phyloP scores from a whole-genome alignment of 768 basidiomycete species.

The Boletus fagicola region DNA sequence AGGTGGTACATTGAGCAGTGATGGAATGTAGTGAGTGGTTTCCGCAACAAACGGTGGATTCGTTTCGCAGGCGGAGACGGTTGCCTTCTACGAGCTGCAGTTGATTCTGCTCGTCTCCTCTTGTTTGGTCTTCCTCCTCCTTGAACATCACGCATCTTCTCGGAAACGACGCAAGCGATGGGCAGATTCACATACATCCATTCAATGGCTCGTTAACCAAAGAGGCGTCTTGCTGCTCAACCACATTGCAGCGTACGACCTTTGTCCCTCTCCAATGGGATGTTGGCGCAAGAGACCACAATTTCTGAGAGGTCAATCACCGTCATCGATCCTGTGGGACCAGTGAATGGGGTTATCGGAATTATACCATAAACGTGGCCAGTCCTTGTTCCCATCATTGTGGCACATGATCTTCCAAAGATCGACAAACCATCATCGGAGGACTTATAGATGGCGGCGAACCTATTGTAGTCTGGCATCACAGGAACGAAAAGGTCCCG shows the following conservation, averaged over 20 bases:
- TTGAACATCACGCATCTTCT: slow-evolving; percentile 34
- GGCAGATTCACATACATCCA: background rate
- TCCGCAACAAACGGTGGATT: background rate
- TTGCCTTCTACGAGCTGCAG: slow-evolving; percentile 43
- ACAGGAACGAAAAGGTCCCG: background rate
- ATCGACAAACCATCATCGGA: slow-evolving; percentile 9
- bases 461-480: background rate
- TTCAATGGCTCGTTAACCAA: background rate
- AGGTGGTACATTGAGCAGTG: background rate
- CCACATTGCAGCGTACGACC: background rate
- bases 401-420: slow-evolving; percentile 6
- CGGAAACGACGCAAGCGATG: background rate
- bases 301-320: background rate
- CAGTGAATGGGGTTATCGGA: background rate
- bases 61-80: slow-evolving; percentile 17
- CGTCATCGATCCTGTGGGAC: slow-evolving; percentile 3
- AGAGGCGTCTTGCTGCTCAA: background rate
- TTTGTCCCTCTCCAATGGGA: background rate
- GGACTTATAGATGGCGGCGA: background rate
- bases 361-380: background rate
- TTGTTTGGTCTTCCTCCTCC: slow-evolving; percentile 35
- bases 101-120: slow-evolving; percentile 35
- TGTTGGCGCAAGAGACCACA: background rate
- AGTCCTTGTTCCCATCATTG: slow-evolving; percentile 2
- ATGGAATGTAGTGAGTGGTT: background rate